Evolutionary conservation across 1,139 yeast species (phyloP).

Genomic region (Yamadazyma siamensis): DNA sequence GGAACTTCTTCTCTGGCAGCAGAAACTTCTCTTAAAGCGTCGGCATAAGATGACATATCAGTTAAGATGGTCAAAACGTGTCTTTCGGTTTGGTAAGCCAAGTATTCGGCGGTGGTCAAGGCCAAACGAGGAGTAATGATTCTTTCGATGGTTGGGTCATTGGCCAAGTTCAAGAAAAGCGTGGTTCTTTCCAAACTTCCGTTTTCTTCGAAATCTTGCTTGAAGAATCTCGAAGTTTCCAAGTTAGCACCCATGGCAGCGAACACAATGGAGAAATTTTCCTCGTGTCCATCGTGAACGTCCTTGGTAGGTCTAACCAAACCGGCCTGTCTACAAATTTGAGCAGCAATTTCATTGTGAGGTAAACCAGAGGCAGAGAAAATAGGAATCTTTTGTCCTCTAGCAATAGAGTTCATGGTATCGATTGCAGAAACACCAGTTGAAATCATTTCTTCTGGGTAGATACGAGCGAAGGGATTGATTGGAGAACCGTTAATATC

Average conservation of each 20-base stretch:
- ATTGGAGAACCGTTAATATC: constrained; percentile 99
- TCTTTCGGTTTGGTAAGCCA: constrained; percentile 98
- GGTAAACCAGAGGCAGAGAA: constrained; percentile 99
- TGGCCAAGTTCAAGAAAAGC: constrained; percentile 92
- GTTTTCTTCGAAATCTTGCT: constrained; percentile 98
- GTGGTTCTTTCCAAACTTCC: constrained; percentile 98
- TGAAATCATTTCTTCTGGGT: constrained; percentile 99
- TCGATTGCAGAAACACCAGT: constrained; percentile 98
- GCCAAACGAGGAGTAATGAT: constrained; percentile 99
- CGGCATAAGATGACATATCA: constrained; percentile 99
- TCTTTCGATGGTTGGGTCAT: constrained; percentile 99
- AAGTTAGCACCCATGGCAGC: constrained; percentile 75
- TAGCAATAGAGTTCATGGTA: constrained; percentile 98
- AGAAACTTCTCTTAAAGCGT: constrained; percentile 98
- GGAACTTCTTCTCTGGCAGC: constrained; percentile 99
- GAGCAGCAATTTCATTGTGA: constrained; percentile 99
- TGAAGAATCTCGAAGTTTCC: constrained; percentile 56
- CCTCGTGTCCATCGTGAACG: constrained; percentile 99
- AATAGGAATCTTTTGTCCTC: constrained; percentile 99
- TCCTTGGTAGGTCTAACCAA: constrained; percentile 98
- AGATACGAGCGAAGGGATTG: constrained; percentile 95
- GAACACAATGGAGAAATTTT: constrained; percentile 95
- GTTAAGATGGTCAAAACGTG: constrained; percentile 97
- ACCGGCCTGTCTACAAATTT: constrained; percentile 99
- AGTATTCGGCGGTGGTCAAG: constrained; percentile 96